Evolutionary conservation across 176 grass and related monocot genomes (phyloP), one percentile per base, ranked within the genome.

Genomic region (Phragmites australis): DNA sequence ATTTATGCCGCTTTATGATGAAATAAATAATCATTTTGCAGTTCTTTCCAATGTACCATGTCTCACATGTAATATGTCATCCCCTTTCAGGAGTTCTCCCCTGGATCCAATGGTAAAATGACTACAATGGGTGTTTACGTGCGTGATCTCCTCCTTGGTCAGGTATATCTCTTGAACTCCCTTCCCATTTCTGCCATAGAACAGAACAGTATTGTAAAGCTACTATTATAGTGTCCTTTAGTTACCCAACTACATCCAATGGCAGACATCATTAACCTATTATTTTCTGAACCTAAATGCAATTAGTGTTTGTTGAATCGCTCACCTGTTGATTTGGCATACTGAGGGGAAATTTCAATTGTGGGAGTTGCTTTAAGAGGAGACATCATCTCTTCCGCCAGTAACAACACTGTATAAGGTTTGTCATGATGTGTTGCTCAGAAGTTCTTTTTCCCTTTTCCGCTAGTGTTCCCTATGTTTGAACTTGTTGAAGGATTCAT

Each of bases 81-180:
- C 16, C 12, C 46, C 17, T 85, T 93, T 76, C 57, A 96, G 97
- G 97, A 96, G 79, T 96, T 96, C 25, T 95, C 97, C 75, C 93
- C 97, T 39, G 97, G 93, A 43, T 96, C 93, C 21, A 96, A 91
- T 83, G 82, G 90, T 40, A 88, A 93, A 81, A 77, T 81, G 82
- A 93, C 93, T 74, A 96, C 97, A 19, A 93, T 99, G 93, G 97
- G 97, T 23, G 90, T 96, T 75, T 99, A 99, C 82, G 87, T 96
- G 43, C 93, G 97, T 55, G 97, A 99, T 91, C 90, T 99, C 44
- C 82, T 99, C 68, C 97, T 99, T 82, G 90, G 97, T 31, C 93
- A 99, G 97, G 93, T 99, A 88, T 63, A 74, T 85, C 85, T 82
- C 82, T 76, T 80, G 27, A 79, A 43, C 68, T 29, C 37, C 18